phyloP scores from a whole-genome alignment of 352 stramenopile species.

The Elongisporangium prolatum region DNA sequence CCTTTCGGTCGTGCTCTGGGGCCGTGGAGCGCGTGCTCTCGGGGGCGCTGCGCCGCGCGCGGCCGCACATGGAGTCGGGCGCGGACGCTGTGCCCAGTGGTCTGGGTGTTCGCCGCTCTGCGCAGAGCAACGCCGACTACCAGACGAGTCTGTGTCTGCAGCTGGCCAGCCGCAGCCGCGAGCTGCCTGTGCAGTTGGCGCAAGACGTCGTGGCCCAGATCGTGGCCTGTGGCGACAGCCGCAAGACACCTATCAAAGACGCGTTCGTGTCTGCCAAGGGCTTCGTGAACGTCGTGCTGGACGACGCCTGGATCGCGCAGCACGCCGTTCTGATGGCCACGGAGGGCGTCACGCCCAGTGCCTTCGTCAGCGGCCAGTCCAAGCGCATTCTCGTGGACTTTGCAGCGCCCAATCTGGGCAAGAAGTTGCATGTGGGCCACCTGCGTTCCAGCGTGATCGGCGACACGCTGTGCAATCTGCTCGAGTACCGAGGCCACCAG shows the following conservation, averaged over 20 bases:
- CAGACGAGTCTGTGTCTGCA: constrained; percentile 67
- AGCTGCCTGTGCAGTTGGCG: constrained; percentile 37
- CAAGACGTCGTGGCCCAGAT: constrained; percentile 25
- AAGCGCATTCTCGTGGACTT: constrained; percentile 75
- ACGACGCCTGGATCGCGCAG: constrained; percentile 63
- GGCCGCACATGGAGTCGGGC: constrained; percentile 23
- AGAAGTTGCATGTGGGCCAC: constrained; percentile 83
- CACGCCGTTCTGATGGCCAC: constrained; percentile 62
- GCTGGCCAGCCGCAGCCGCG: constrained; percentile 38
- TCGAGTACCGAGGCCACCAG: constrained; percentile 74
- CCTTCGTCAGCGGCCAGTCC: constrained; percentile 11
- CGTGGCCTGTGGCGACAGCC: not conserved
- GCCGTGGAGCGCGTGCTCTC: constrained; percentile 46
- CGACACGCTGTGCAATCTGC: constrained; percentile 74
- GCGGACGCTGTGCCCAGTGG: constrained; percentile 22
- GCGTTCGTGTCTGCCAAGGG: constrained; percentile 60
- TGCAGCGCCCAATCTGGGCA: constrained; percentile 78
- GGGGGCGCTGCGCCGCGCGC: constrained; percentile 24
- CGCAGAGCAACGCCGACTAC: constrained; percentile 64
- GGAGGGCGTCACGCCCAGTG: constrained; percentile 24
- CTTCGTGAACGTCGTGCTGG: constrained; percentile 78
- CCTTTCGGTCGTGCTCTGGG: constrained; percentile 40
- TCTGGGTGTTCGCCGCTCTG: constrained; percentile 62
- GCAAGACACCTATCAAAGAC: constrained; percentile 16
- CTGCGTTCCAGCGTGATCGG: constrained; percentile 76